Evolutionary conservation across 208 protist species (phyloP).

Genomic region (Wallacemonas collosoma): DNA sequence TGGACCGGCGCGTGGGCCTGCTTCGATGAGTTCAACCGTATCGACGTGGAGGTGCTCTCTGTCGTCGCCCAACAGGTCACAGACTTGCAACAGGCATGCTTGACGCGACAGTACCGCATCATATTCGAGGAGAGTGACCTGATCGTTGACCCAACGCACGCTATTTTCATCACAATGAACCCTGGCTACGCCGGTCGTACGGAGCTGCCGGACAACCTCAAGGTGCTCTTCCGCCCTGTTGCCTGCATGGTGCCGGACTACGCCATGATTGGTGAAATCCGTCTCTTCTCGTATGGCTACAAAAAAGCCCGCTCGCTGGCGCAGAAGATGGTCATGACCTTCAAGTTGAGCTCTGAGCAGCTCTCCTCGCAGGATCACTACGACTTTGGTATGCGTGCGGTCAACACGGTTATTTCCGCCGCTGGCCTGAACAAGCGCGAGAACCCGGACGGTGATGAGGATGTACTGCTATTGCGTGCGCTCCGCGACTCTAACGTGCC

Average conservation of each 20-base stretch:
- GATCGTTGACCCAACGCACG: constrained; percentile 94
- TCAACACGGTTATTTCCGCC: constrained; percentile 98
- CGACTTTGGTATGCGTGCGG: constrained; percentile 99
- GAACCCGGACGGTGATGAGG: constrained; percentile 91
- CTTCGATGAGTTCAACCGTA: constrained; percentile 99
- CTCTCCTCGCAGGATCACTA: constrained; percentile 98
- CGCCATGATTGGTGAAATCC: constrained; percentile 98
- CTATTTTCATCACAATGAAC: constrained; percentile 99
- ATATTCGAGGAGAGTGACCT: constrained; percentile 95
- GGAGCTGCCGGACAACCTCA: constrained; percentile 99
- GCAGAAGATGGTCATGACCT: constrained; percentile 98
- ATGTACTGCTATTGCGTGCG: constrained; percentile 94
- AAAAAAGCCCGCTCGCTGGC: constrained; percentile 93
- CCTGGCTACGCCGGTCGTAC: constrained; percentile 98
- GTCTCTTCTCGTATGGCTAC: constrained; percentile 98
- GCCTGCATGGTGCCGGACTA: constrained; percentile 99
- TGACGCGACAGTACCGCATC: constrained; percentile 92
- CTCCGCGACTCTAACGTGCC: constrained; percentile 98
- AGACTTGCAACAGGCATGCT: constrained; percentile 94
- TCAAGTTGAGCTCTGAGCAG: constrained; percentile 98
- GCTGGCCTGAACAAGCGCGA: constrained; percentile 96
- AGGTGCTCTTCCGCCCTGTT: constrained; percentile 97
- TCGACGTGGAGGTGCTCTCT: constrained; percentile 97
- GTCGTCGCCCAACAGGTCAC: constrained; percentile 97
- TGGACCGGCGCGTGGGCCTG: constrained; percentile 97